These are phyloP conservation scores for Aspergillus biplanus DNA, from an alignment of 495 filamentous ascomycete species.

Conservation along the genomic window DNA sequence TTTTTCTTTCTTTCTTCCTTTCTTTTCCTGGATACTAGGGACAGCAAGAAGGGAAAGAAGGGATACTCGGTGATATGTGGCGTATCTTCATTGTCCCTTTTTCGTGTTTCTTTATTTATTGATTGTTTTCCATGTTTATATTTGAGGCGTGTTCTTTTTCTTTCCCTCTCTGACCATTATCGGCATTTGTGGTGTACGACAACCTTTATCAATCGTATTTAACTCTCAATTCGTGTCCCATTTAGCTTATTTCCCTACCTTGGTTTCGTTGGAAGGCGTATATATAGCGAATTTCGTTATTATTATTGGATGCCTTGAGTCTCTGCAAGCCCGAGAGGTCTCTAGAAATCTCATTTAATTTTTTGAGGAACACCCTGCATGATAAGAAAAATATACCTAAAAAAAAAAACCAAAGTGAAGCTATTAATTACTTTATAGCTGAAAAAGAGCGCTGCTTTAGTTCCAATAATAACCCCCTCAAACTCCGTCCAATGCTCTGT, in stretches of 20 bases:
- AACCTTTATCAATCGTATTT: not conserved
- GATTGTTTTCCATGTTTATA: not conserved
- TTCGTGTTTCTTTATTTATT: not conserved
- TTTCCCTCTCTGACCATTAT: not conserved
- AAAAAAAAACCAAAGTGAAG: not conserved
- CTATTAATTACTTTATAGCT: too few relatives aligned
- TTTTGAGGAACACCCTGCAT: not conserved
- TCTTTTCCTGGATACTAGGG: not conserved
- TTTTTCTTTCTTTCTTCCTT: constrained; percentile 3
- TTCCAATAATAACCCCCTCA: not conserved
- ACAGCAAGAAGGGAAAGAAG: not conserved
- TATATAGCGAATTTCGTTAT: too few relatives aligned
- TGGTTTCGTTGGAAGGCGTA: not conserved
- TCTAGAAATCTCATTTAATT: too few relatives aligned
- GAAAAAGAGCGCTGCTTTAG: not conserved
- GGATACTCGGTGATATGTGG: not conserved
- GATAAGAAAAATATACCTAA: not conserved
- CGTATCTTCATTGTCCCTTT: not conserved
- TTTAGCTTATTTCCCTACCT: not conserved
- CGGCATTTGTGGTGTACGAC: constrained; percentile 14
- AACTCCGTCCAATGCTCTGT: constrained; percentile 21
- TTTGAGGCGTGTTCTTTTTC: not conserved
- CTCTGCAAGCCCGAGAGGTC: too few relatives aligned
- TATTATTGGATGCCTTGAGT: too few relatives aligned
- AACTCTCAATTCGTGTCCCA: too few relatives aligned